Evolutionary conservation across 1,284 basidiomycete genomes (phyloP).

Genomic region (Boletellus deceptivus): DNA sequence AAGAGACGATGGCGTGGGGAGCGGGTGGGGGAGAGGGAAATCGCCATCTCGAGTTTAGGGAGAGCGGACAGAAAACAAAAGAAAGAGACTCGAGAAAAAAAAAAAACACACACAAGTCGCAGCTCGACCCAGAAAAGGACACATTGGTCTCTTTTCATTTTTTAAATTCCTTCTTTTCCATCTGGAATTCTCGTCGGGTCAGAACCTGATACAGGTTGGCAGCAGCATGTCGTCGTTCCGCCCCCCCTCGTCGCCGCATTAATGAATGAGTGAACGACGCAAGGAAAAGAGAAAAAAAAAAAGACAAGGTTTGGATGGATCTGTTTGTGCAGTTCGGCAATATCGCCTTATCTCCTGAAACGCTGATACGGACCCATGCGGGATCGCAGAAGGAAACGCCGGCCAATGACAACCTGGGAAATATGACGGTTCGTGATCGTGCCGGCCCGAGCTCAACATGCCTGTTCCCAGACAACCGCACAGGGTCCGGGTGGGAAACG

Average conservation of each 20-base stretch:
- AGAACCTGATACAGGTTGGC: background rate
- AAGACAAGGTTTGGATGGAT: background rate
- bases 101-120: no score
- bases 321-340: conserved; percentile 2
- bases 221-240: background rate
- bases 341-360: conserved; percentile 12
- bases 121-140: background rate
- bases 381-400: background rate
- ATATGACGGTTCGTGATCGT: background rate
- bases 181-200: background rate
- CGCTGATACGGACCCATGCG: background rate
- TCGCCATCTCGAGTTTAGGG: no score
- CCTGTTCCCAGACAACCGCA: background rate
- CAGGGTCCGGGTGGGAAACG: background rate
- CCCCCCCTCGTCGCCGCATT: conserved; percentile 14
- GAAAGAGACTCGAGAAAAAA: no score
- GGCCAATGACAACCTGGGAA: background rate
- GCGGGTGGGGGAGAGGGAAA: no score
- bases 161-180: no score
- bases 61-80: no score
- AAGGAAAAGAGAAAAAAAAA: background rate
- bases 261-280: conserved; percentile 1
- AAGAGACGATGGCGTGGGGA: no score
- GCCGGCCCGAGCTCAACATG: background rate
- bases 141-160: background rate